A percentile compares a stretch with the other conserved stretches of the same genome.
These are phyloP conservation scores for Echium plantagineum DNA, from an alignment of 257 asterid species.

Conservation along the genomic window DNA sequence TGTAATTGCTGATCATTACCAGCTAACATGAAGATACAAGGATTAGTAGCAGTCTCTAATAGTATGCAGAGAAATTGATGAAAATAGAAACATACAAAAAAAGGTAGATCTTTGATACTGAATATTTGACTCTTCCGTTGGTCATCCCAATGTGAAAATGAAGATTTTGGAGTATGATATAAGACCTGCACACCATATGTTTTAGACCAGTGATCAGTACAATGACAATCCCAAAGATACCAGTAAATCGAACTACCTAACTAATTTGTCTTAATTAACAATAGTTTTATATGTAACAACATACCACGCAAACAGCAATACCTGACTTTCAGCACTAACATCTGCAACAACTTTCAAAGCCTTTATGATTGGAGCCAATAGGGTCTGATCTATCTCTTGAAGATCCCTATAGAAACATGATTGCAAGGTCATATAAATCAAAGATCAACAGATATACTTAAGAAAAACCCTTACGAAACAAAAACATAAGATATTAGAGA, in stretches of 20 bases:
- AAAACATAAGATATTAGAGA: not conserved
- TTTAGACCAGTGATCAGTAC: conserved; percentile 4
- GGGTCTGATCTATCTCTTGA: conserved; percentile 55
- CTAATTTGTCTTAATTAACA: not conserved
- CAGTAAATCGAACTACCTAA: conserved; percentile 6
- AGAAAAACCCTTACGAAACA: not conserved
- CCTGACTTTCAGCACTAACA: conserved; percentile 91
- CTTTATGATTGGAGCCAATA: conserved; percentile 61
- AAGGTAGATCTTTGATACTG: conserved; percentile 80
- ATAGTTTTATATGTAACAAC: not conserved
- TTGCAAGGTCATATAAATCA: not conserved
- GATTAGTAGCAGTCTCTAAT: not conserved
- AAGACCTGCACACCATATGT: conserved; percentile 46
- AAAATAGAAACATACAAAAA: conserved; percentile 51
- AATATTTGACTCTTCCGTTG: conserved; percentile 49
- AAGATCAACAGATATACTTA: not conserved
- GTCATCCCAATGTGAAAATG: conserved; percentile 73
- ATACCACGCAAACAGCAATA: conserved; percentile 12
- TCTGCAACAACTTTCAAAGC: conserved; percentile 74
- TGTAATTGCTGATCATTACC: not conserved
- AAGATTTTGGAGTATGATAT: conserved; percentile 91
- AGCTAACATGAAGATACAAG: not conserved
- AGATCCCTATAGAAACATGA: conserved; percentile 55
- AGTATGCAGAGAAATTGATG: not conserved
- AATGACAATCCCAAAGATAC: conserved; percentile 6